These are phyloP conservation scores for Sodiomyces alkalinus DNA, from an alignment of 2,329 filamentous ascomycete genomes.

Conservation along the genomic window DNA sequence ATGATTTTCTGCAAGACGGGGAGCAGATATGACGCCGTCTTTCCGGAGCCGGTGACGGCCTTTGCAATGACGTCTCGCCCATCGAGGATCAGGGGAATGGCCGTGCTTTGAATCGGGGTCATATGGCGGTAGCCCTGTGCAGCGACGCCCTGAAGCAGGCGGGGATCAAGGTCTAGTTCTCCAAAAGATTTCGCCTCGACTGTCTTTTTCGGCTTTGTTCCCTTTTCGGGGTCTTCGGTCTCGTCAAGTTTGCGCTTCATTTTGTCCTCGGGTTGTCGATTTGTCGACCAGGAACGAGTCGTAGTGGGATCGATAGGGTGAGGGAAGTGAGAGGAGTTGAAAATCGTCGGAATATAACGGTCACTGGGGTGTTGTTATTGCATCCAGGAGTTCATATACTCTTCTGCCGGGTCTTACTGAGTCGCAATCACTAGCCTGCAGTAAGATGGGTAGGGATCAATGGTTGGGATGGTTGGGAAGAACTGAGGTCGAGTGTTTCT, in stretches of 20 bases:
- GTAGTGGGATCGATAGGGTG: no score
- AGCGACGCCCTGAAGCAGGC: constrained; percentile 73
- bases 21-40: constrained; percentile 90
- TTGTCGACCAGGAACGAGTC: no score
- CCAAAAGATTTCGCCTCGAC: constrained; percentile 40
- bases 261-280: constrained; percentile 7
- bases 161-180: constrained; percentile 65
- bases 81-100: constrained; percentile 74
- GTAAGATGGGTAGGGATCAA: no score
- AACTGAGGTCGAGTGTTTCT: no score
- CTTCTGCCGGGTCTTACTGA: no score
- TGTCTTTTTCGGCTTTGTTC: constrained; percentile 12
- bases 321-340: no score
- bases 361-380: no score
- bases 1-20: constrained; percentile 78
- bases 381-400: no score
- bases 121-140: constrained; percentile 74
- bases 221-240: constrained; percentile 30
- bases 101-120: constrained; percentile 75
- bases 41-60: constrained; percentile 89
- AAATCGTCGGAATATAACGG: no score
- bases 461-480: no score
- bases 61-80: constrained; percentile 85
- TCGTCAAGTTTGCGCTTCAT: constrained; percentile 51
- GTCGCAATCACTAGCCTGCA: no score